These are phyloP conservation scores for Boletus sensibilis DNA, from an alignment of 768 basidiomycete species.

Conservation along the genomic window DNA sequence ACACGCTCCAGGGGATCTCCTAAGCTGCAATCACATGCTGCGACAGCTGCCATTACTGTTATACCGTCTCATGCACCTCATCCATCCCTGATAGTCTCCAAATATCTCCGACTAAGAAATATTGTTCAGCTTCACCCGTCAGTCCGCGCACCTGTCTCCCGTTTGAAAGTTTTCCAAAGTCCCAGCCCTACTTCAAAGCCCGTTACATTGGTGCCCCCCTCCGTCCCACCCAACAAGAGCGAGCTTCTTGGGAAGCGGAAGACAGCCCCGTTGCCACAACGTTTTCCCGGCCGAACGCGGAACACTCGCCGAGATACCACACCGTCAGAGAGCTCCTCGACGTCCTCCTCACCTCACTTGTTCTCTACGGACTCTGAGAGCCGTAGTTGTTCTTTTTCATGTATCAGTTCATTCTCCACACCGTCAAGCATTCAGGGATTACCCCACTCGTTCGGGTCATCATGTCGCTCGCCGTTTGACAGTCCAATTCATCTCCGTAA, in stretches of 20 bases:
- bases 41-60: constrained; percentile 18
- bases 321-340: constrained; percentile 8
- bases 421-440: background rate
- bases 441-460: background rate
- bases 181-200: background rate
- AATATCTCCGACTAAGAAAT: background rate
- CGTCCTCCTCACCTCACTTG: constrained; percentile 1
- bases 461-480: background rate
- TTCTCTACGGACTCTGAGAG: constrained; percentile 1
- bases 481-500: background rate
- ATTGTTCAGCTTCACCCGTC: background rate
- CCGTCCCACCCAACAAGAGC: background rate
- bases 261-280: constrained; percentile 6
- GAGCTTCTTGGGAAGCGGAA: background rate
- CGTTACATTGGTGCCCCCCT: constrained; percentile 10
- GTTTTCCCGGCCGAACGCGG: background rate
- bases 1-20: background rate
- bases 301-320: background rate
- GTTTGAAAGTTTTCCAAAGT: constrained; percentile 3
- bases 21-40: constrained; percentile 4
- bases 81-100: constrained; percentile 5
- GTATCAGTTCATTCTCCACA: background rate
- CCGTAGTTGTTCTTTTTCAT: constrained; percentile 3
- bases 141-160: background rate
- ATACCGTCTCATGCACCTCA: constrained; percentile 18